A percentile compares a stretch with the other conserved stretches of the same genome.
Conservation (phyloP, 2,329 filamentous ascomycete species). For the Diaporthe velutina region DNA sequence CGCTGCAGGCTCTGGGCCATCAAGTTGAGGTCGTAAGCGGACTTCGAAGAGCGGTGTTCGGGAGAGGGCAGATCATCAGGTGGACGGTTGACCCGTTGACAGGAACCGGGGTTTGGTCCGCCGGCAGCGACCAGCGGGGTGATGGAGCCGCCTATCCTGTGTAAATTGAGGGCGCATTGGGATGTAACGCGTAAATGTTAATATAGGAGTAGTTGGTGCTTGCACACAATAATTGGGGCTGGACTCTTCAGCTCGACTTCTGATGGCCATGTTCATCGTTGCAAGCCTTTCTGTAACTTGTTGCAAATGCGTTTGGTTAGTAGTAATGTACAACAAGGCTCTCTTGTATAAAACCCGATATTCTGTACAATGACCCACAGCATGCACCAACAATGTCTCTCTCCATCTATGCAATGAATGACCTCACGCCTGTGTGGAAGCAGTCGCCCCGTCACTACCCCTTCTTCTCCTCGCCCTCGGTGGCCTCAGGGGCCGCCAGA, state of each 20-base stretch:
- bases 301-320: constrained; percentile 16
- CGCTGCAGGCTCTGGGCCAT: constrained; percentile 79
- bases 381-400: not conserved
- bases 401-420: not conserved
- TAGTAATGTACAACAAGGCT: constrained; percentile 27
- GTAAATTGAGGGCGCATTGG: constrained; percentile 41
- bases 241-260: not conserved
- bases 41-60: constrained; percentile 78
- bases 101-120: constrained; percentile 82
- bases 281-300: not conserved
- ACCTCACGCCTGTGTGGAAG: too few species aligned
- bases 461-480: constrained; percentile 51
- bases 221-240: not conserved
- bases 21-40: constrained; percentile 77
- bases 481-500: constrained; percentile 69
- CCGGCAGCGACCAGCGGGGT: constrained; percentile 87
- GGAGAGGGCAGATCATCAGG: constrained; percentile 87
- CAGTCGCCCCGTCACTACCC: constrained; percentile 43
- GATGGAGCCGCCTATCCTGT: constrained; percentile 79
- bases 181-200: not conserved
- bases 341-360: not conserved
- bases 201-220: not conserved
- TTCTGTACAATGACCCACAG: not conserved
- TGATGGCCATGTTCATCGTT: not conserved
- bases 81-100: constrained; percentile 79